Evolutionary conservation across 1,284 basidiomycete species (phyloP), one percentile per base, ranked within the genome.

Genomic region (Phenoliferia sp.): DNA sequence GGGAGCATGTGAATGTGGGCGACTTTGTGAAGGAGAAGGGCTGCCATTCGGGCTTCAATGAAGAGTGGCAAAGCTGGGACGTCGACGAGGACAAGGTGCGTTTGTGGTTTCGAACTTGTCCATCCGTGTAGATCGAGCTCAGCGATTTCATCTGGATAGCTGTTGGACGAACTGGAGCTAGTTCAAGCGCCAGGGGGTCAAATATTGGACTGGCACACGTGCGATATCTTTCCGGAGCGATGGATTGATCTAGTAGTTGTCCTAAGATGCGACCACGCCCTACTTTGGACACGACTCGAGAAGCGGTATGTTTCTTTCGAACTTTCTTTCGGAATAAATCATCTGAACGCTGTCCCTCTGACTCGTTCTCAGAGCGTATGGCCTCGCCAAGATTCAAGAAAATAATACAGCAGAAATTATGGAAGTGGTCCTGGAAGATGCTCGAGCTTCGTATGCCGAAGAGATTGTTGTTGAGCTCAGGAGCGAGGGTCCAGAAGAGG

Each of bases 381-480:
- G 90, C 0, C 80, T 93, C 58, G 90, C 92, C 78, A 99, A 99
- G 81, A 92, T 99, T 15, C 90, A 94, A 78, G 96, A 99, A 80
- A 99, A 99, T 79, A 95, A 99, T 80, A 89, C 94, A 75, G 94
- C 94, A 12, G 95, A 99, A 80, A 99, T 99, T 78, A 97, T 99
- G 94, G 85, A 92, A 76, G 88, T 94, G 39, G 88, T 96, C 31
- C 81, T 90, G 12, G 89, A 92, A 56, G 95, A 99, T 79, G 94
- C 95, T 2, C 84, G 87, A 44, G 86, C 87, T 50, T 90, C 90
- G 0, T 99, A 98, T 79, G 85, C 88, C 0, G 78, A 84, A 29
- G 88, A 92, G 78, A 90, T 95, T 70, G 85, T 99, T 35, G 88
- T 98, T 29, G 92, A 93, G 78, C 83, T 99, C 31, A 80, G 83